phyloP scores from a whole-genome alignment of 2,329 filamentous ascomycete species.

The Fusarium foetens region DNA sequence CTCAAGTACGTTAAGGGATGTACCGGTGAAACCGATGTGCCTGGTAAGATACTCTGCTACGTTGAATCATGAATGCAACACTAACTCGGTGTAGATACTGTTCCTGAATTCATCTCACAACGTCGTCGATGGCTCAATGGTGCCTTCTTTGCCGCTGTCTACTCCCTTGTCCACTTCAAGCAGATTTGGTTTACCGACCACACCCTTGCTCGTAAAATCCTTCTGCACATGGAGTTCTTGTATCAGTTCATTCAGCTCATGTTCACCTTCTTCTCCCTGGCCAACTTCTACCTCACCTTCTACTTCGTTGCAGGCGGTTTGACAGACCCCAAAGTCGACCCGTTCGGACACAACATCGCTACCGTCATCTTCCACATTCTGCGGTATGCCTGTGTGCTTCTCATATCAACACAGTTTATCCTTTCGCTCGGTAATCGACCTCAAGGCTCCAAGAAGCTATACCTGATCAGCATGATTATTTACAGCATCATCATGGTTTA shows the following conservation, averaged over 20 bases:
- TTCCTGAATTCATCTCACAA: conserved; percentile 97
- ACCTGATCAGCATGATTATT: conserved; percentile 86
- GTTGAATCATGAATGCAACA: background rate
- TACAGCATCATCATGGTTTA: conserved; percentile 96
- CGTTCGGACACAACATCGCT: conserved; percentile 89
- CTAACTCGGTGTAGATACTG: conserved; percentile 70
- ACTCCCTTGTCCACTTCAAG: conserved; percentile 92
- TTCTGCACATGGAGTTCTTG: conserved; percentile 93
- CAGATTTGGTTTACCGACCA: conserved; percentile 96
- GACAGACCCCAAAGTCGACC: conserved; percentile 80
- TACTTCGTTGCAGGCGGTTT: conserved; percentile 97
- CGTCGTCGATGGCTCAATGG: conserved; percentile 97
- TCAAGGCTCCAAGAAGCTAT: conserved; percentile 92
- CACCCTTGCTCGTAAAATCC: conserved; percentile 84
- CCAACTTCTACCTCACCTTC: conserved; percentile 99
- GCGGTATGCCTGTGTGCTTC: conserved; percentile 83
- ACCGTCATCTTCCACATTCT: conserved; percentile 87
- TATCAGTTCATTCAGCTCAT: conserved; percentile 93
- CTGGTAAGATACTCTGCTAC: conserved; percentile 69
- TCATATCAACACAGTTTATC: conserved; percentile 96
- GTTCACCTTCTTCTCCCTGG: conserved; percentile 97
- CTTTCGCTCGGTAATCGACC: conserved; percentile 95
- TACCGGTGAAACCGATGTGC: conserved; percentile 97
- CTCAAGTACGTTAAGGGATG: conserved; percentile 98
- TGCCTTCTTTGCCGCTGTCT: conserved; percentile 97